Evolutionary conservation across 805 yeast species (phyloP).

Genomic region (Ogataea sp.): DNA sequence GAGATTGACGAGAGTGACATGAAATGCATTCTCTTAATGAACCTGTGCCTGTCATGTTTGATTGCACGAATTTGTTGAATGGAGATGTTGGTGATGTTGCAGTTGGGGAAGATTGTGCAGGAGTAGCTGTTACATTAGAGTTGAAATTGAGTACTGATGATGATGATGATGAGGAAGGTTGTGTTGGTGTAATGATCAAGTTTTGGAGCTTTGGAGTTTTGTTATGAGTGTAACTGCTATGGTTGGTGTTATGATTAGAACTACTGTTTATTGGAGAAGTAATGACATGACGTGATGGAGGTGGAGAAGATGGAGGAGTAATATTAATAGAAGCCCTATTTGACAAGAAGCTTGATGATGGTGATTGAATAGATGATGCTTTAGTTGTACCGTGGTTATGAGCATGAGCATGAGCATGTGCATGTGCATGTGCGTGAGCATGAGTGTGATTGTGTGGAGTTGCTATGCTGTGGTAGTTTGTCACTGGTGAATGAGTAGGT

Average conservation of each 20-base stretch:
- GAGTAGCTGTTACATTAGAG: background rate
- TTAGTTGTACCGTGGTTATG: too few relatives aligned
- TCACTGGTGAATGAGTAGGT: slow-evolving; percentile 4
- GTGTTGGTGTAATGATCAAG: too few relatives aligned
- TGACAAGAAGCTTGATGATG: background rate
- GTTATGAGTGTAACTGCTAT: too few relatives aligned
- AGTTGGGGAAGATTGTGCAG: background rate
- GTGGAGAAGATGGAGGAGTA: slow-evolving; percentile 1
- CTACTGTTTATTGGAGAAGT: too few relatives aligned
- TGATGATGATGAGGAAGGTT: too few relatives aligned
- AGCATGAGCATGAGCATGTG: too few relatives aligned
- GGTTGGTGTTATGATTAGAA: too few relatives aligned
- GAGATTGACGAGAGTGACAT: slow-evolving; percentile 85
- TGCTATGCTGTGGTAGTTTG: slow-evolving; percentile 2
- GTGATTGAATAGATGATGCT: slow-evolving; percentile 1
- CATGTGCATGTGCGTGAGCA: too few relatives aligned
- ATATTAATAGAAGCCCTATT: background rate
- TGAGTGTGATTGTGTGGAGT: too few relatives aligned
- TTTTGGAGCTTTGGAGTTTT: too few relatives aligned
- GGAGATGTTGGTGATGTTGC: background rate
- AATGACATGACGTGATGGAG: background rate
- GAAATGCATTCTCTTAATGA: slow-evolving; percentile 66
- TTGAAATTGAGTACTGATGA: too few relatives aligned
- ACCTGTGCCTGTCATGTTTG: slow-evolving; percentile 1
- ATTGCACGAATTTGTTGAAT: slow-evolving; percentile 8